Base-by-base conservation (phyloP, 495 filamentous ascomycete genomes). In the Podospora fimiseda region DNA sequence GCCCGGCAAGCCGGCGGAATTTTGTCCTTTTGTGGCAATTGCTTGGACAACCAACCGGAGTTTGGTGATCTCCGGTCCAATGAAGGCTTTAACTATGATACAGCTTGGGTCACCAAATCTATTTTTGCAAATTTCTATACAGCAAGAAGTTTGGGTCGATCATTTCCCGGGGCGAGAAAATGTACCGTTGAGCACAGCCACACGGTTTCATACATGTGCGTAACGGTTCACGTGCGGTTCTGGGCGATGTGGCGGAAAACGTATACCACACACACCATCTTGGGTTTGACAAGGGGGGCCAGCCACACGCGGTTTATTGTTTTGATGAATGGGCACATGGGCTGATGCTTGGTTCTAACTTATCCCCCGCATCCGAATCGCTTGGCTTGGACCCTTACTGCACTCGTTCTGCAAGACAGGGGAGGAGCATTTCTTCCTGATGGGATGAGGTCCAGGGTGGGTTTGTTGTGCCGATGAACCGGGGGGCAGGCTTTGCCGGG, bases 101-200 rank as follows among this genome's bases (percentile, higher is more conserved):
- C 23, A 18, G 44, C n/a, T 14, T 15, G 14, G 8, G 23, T 13
- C 21, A 22, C 22, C 44, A 27, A 47, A 14, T 24, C 16, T 47
- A 24, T n/a, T 18, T 18, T n/a, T 41, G 42, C 5, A 13, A 44
- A 44, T 22, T 19, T 21, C n/a, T n/a, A n/a, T 19, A 19, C 42
- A 44, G 20, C 15, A 9, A 24, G 20, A 52, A 55, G 49, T 51
- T 54, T 56, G 52, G 48, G 60, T 30, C 41, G 53, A 64, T 61
- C 58, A 62, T 62, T 62, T 66, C 62, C 62, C 53, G 50, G 49
- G 38, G 50, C 55, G 11, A 6, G 27, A 11, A 33, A 11, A 33
- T 33, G 11, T 33, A 11, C 27, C 27, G 27, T 30, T 47, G n/a
- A 24, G 44, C 44, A 47, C 60, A 63, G 54, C 60, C 54, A 54